Base-by-base conservation (phyloP, 805 yeast species). In the Pichia deserticola region DNA sequence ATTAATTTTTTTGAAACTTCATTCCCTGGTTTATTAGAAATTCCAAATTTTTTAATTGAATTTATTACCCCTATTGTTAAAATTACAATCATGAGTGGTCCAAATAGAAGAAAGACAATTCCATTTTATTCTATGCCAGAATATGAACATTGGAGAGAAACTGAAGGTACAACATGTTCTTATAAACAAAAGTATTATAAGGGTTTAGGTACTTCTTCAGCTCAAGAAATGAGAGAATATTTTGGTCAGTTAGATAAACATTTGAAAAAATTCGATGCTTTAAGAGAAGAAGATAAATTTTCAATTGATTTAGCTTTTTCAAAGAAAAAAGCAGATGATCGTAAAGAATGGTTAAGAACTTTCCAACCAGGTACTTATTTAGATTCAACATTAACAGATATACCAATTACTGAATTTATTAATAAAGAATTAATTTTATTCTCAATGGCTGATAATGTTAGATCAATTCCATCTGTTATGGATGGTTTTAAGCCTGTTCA, bases 401-500 rank as follows among this genome's bases (percentile, higher is more conserved):
- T 93, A 57, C 97, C 97, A 3, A 92, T 93, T 54, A 77, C 89
- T 51, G 97, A 92, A 49, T 93, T 93, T 62, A 92, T 93, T 65
- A 90, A 93, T 69, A 89, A 93, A 64, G 99, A 93, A 65, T 77
- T 93, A 60, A 93, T 95, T 66, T 72, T 93, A 42, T 95, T 92
- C 65, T 89, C 97, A 15, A 85, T 93, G 87, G 97, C 98, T 3
- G 99, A 93, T 68, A 90, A 93, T 60, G 79, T 90, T 44, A 81
- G 99, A 66, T 93, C 98, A 0, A 89, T 93, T 61, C 99, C 99
- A 1, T 86, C 89, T 7, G 86, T 89, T 0, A 70, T 92, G 60
- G 99, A 93, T 70, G 99, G 99, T 0, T 80, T 93, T 56, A 93
- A 93, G 66, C 99, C 99, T 1, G 96, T 96, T 51, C 99, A 93